Base-by-base conservation (phyloP, 257 asterid genomes). In the Przewalskia tangutica region DNA sequence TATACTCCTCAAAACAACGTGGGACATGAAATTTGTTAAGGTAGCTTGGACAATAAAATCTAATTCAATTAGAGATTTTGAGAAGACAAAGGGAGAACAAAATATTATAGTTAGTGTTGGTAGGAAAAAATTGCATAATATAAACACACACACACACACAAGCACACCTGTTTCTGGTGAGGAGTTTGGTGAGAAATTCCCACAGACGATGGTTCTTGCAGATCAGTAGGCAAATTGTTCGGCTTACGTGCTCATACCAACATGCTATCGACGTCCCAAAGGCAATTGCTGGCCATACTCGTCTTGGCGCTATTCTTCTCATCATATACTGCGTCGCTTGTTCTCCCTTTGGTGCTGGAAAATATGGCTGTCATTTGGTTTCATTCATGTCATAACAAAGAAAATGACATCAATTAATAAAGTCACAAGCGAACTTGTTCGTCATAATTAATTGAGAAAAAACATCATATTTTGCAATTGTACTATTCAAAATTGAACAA, bases 211-310 rank as follows among this genome's bases (percentile, higher is more conserved):
- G 99, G 87, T 96, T 91, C 84, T 92, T 96, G 95, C 97, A 90
- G 38, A 96, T 87, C 46, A 96, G 85, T 34, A 96, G 92, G 86
- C 97, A 94, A 42, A 91, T 77, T 2, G 98, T 92, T 64, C 99
- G 89, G 84, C 95, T 88, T 8, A 96, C 83, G 80, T 96, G 99
- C 77, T 96, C 99, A 83, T 96, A 96, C 99, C 99, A 96, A 60
- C 97, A 94, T 5, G 97, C 98, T 1, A 96, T 8, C 7, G 99
- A 96, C n/a, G 98, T 92, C 27, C 97, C 99, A 38, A 96, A 91
- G 0, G 91, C 94, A 2, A 94, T 91, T 4, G 81, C 38, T 3
- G 99, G 99, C 97, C 97, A 96, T 82, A 96, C 91, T 4, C 95
- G 89, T 84, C 99, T 86, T 6, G 99, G 99, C 6, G 97, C 99